These are phyloP conservation scores for Xerocomus potaroensis DNA, from an alignment of 768 basidiomycete genomes.

Conservation along the genomic window DNA sequence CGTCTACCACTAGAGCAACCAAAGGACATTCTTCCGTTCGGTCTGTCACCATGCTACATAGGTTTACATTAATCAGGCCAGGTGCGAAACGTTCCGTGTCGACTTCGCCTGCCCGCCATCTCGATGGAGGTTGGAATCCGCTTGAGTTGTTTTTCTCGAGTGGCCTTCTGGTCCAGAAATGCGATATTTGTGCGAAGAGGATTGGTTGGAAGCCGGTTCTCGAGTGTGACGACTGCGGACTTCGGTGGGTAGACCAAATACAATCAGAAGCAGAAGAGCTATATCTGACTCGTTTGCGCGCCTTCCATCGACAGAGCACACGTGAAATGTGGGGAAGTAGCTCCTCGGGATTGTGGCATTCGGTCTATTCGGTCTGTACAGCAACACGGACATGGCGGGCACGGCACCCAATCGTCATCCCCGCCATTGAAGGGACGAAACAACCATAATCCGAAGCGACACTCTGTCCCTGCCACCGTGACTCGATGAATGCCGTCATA, in stretches of 20 bases:
- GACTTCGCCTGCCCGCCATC: slow-evolving; percentile 25
- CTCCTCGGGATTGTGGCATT: slow-evolving; percentile 75
- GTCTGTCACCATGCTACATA: slow-evolving; percentile 61
- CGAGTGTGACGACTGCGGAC: slow-evolving; percentile 86
- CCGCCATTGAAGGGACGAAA: slow-evolving; percentile 27
- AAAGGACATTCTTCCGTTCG: slow-evolving; percentile 72
- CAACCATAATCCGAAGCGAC: slow-evolving; percentile 26
- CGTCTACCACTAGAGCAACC: slow-evolving; percentile 61
- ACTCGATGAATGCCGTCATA: slow-evolving; percentile 22
- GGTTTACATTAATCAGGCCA: slow-evolving; percentile 84
- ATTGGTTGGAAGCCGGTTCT: slow-evolving; percentile 84
- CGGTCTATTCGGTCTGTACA: slow-evolving; percentile 34
- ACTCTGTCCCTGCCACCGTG: slow-evolving; percentile 19
- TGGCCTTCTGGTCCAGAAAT: slow-evolving; percentile 67
- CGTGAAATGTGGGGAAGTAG: slow-evolving; percentile 80
- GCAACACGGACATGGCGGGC: slow-evolving; percentile 23
- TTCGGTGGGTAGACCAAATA: slow-evolving; percentile 44
- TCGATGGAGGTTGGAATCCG: slow-evolving; percentile 61
- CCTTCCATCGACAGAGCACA: slow-evolving; percentile 54
- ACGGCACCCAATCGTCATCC: slow-evolving; percentile 16
- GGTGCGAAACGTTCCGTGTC: slow-evolving; percentile 51
- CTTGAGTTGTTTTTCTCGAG: slow-evolving; percentile 76
- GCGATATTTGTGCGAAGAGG: slow-evolving; percentile 77
- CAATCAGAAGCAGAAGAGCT: slow-evolving; percentile 7
- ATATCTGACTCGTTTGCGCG: slow-evolving; percentile 13